These are phyloP conservation scores for Notholithocarpus densiflorus DNA, from an alignment of 306 rosid genomes.

Conservation along the genomic window DNA sequence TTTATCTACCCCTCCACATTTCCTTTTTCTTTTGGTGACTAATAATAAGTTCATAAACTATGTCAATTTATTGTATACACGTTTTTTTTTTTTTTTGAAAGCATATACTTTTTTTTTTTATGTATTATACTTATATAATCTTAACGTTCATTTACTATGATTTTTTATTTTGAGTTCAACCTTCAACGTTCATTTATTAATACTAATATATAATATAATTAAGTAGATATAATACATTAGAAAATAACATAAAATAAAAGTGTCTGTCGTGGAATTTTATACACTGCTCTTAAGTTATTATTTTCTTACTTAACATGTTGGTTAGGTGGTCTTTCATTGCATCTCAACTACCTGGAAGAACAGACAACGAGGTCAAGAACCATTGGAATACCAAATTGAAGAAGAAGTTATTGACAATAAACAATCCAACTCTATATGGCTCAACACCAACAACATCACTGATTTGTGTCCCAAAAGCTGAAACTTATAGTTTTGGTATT, in stretches of 20 bases:
- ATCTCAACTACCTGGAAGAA: constrained; percentile 70
- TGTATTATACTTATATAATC: no score
- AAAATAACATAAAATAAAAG: no score
- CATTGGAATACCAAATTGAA: constrained; percentile 84
- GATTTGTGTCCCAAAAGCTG: constrained; percentile 21
- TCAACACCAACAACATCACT: constrained; percentile 12
- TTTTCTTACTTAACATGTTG: constrained; percentile 10
- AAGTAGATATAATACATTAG: no score
- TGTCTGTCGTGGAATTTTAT: no score
- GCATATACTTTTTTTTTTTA: background rate
- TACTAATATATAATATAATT: background rate
- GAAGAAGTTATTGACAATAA: constrained; percentile 48
- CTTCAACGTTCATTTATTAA: background rate
- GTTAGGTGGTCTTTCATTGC: constrained; percentile 85
- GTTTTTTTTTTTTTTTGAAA: background rate
- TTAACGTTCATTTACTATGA: no score
- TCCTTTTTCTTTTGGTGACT: background rate
- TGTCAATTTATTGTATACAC: no score
- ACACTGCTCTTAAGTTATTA: no score
- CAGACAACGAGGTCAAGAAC: constrained; percentile 92
- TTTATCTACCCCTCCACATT: background rate
- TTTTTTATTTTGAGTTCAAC: no score
- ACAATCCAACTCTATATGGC: constrained; percentile 17
- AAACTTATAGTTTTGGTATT: constrained; percentile 22
- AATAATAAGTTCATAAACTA: background rate